Percentiles rank a stretch among this genome's conserved stretches.
phyloP scores from a whole-genome alignment of 768 basidiomycete species.

The Suillus bovinus region DNA sequence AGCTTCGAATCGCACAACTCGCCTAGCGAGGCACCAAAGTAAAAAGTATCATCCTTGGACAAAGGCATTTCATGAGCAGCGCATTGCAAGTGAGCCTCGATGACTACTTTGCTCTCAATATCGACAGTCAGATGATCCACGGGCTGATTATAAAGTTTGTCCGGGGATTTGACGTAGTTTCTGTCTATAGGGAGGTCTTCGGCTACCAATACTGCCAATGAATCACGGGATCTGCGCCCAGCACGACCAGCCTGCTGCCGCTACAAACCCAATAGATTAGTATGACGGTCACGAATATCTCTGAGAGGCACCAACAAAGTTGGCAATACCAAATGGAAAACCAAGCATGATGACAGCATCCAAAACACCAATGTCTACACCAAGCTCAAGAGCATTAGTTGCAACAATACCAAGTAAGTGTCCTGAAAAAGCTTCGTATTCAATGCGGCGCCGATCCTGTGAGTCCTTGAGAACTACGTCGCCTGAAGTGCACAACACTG shows the following conservation, averaged over 20 bases:
- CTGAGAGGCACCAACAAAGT: constrained; percentile 59
- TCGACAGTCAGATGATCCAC: constrained; percentile 70
- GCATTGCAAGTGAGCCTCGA: constrained; percentile 88
- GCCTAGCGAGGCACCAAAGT: constrained; percentile 66
- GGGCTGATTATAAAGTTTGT: constrained; percentile 64
- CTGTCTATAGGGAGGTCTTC: constrained; percentile 71
- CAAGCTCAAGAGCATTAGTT: constrained; percentile 88
- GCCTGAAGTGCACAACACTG: not conserved
- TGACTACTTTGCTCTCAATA: constrained; percentile 67
- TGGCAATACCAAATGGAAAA: constrained; percentile 78
- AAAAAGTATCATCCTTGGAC: constrained; percentile 58
- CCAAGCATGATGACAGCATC: constrained; percentile 91
- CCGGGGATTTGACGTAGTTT: constrained; percentile 69
- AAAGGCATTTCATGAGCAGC: constrained; percentile 87
- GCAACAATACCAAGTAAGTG: constrained; percentile 83
- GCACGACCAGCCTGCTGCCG: constrained; percentile 89
- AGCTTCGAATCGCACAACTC: constrained; percentile 64
- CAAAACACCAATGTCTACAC: constrained; percentile 87
- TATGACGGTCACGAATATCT: not conserved
- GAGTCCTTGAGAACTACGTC: not conserved
- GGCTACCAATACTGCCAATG: constrained; percentile 72
- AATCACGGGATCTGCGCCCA: constrained; percentile 78
- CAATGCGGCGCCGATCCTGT: constrained; percentile 81
- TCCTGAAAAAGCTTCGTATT: constrained; percentile 84
- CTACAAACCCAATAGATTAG: constrained; percentile 36